Conservation (phyloP, 1,284 basidiomycete species). For the Termitomyces sp. region DNA sequence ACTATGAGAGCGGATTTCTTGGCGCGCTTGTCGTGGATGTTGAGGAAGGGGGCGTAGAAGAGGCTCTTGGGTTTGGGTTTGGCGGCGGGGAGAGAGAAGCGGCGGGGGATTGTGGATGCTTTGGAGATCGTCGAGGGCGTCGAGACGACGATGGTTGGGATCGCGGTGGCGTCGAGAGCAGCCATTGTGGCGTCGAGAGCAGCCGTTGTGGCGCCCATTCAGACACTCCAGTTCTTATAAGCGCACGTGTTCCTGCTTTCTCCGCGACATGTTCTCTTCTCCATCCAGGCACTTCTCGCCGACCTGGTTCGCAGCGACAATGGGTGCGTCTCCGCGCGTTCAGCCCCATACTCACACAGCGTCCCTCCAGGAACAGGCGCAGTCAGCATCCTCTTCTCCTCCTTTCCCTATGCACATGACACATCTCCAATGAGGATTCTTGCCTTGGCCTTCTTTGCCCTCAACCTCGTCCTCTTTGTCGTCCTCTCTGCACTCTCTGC, state of each 20-base stretch:
- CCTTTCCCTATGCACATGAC: too few species aligned
- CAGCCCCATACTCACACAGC: too few species aligned
- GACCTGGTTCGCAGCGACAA: constrained; percentile 23
- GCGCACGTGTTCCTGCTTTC: too few species aligned
- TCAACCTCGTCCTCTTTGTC: constrained; percentile 64
- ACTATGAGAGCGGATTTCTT: constrained; percentile 57
- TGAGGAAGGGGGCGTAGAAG: constrained; percentile 28
- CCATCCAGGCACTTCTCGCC: constrained; percentile 33
- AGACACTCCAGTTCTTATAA: background rate
- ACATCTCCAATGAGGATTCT: constrained; percentile 42
- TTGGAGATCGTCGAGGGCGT: constrained; percentile 1
- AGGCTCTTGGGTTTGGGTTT: too few species aligned
- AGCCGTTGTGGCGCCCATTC: constrained; percentile 4
- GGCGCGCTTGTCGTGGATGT: constrained; percentile 52
- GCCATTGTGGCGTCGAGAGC: background rate
- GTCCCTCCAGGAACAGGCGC: constrained; percentile 42
- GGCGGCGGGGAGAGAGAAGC: constrained; percentile 7
- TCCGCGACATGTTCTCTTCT: too few species aligned
- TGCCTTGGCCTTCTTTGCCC: constrained; percentile 55
- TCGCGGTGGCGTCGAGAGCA: background rate
- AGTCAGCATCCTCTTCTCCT: constrained; percentile 47
- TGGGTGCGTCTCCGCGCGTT: constrained; percentile 35
- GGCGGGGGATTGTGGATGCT: background rate
- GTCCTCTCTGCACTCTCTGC: constrained; percentile 44
- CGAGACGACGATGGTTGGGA: constrained; percentile 7